Percentiles rank a stretch among this genome's conserved stretches.
Conservation (phyloP, 352 stramenopile genomes). For the Phytophthora sp. region DNA sequence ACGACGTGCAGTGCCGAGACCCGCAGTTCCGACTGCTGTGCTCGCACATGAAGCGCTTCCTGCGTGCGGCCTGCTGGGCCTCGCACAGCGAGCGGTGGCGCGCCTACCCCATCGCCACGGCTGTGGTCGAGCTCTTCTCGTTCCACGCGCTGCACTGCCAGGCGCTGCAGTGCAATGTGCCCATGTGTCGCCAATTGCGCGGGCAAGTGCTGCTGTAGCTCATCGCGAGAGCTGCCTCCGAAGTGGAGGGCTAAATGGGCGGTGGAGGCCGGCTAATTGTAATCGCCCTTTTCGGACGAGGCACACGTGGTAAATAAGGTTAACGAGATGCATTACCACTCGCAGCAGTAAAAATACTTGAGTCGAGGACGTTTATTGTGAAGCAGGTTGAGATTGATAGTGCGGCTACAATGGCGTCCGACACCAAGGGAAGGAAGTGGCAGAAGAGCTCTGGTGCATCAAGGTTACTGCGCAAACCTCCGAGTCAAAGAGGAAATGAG, state of each 20-base stretch:
- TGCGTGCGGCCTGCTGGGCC: conserved; percentile 63
- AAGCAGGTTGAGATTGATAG: too few relatives aligned
- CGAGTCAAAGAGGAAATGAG: neutral
- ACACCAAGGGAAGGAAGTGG: too few relatives aligned
- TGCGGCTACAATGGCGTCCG: too few relatives aligned
- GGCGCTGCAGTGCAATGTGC: conserved; percentile 41
- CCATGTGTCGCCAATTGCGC: conserved; percentile 46
- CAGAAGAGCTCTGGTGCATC: too few relatives aligned
- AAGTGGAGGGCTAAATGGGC: too few relatives aligned
- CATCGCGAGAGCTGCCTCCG: too few relatives aligned
- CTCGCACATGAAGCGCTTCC: conserved; percentile 66
- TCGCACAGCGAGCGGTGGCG: conserved; percentile 61
- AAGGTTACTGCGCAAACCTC: too few relatives aligned
- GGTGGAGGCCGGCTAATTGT: neutral
- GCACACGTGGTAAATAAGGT: too few relatives aligned
- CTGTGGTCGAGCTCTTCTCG: conserved; percentile 53
- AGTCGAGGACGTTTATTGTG: too few relatives aligned
- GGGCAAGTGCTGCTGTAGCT: conserved; percentile 39
- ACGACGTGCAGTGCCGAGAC: conserved; percentile 42
- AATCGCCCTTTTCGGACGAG: too few relatives aligned
- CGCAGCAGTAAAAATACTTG: too few relatives aligned
- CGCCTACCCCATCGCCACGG: conserved; percentile 33
- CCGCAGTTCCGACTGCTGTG: conserved; percentile 42
- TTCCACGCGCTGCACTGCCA: conserved; percentile 59
- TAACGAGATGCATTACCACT: too few relatives aligned